Evolutionary conservation across 2,329 filamentous ascomycete genomes (phyloP), one percentile per base, ranked within the genome.

Genomic region (Diplodia sapinea): DNA sequence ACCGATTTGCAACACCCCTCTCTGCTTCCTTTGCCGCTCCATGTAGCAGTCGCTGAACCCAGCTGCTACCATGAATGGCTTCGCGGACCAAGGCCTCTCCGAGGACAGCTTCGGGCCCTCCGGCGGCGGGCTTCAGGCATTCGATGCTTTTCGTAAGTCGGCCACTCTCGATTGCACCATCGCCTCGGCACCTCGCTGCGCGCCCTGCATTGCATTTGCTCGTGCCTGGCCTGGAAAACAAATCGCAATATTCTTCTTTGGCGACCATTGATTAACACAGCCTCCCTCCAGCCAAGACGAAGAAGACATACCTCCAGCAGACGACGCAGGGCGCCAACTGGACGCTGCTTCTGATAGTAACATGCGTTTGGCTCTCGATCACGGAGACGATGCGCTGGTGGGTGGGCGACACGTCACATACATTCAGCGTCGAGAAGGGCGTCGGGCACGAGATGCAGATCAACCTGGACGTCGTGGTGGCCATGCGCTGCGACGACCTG

Each of bases 61-160:
- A 66, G 26, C 67, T 56, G 54, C 67, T 43, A 61, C 62, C 55
- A 95, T 96, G 92, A 92, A 95, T 85, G 91, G 90, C 75, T 94
- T 90, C 82, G 84, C 88, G 50, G 76, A 79, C 73, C 85, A 90
- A 70, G 84, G 84, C 72, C 86, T 94, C 73, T 86, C 93, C 75
- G 93, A 97, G 74, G 90, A 91, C 78, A 83, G 87, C 71, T 97
- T 97, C 82, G 91, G 43, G 17, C 43, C 87, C 75, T 89, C 90
- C 77, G 84, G 84, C 68, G 85, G 87, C 67, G 74, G 85, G 68
- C 80, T 85, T 68, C 90, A 89, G 79, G 93, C 94, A 69, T 99
- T 99, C 80, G 95, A 99, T 83, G 94, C 94, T 72, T 99, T 99
- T 79, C 94, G 93, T 97, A 87, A 77, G 91, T 85, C 20, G 1